phyloP scores from a whole-genome alignment of 352 stramenopile genomes.

The Hyaloperonospora brassicae region DNA sequence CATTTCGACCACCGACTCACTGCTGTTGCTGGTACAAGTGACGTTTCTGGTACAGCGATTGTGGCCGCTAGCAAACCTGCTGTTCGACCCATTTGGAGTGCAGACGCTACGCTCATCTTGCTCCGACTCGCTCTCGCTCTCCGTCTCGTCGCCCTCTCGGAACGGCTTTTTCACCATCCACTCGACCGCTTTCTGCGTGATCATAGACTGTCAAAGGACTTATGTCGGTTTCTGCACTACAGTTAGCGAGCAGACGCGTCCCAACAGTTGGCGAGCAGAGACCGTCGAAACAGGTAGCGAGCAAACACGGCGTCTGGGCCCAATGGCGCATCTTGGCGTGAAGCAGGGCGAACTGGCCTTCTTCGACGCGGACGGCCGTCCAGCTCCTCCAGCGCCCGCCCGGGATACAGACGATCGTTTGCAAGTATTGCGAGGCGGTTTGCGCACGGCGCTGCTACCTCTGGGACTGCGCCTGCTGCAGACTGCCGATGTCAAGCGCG shows the following conservation, averaged over 20 bases:
- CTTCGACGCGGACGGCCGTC: conserved; percentile 26
- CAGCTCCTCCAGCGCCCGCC: conserved; percentile 3
- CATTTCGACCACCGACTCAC: background rate
- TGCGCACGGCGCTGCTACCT: conserved; percentile 41
- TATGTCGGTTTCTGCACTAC: too few relatives aligned
- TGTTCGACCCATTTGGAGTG: conserved; percentile 8
- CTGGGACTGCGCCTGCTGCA: conserved; percentile 38
- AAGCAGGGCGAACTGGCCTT: conserved; percentile 51
- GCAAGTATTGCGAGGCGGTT: conserved; percentile 36
- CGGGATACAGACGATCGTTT: conserved; percentile 13
- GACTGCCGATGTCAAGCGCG: conserved; percentile 22
- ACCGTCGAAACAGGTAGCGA: too few relatives aligned
- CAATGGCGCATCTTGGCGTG: conserved; percentile 41
- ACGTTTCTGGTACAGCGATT: background rate
- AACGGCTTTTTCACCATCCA: too few relatives aligned
- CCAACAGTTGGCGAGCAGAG: too few relatives aligned
- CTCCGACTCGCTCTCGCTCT: conserved; percentile 18
- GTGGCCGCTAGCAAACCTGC: background rate
- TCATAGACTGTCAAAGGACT: too few relatives aligned
- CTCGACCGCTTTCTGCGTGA: too few relatives aligned
- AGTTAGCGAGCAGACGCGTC: too few relatives aligned
- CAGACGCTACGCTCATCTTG: conserved; percentile 13
- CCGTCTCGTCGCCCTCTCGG: conserved; percentile 18
- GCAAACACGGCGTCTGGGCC: too few relatives aligned
- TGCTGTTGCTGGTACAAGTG: background rate